Percentiles rank a stretch among this genome's conserved stretches.
phyloP scores from a whole-genome alignment of 2,329 filamentous ascomycete genomes.

The Paecilomyces sp. region DNA sequence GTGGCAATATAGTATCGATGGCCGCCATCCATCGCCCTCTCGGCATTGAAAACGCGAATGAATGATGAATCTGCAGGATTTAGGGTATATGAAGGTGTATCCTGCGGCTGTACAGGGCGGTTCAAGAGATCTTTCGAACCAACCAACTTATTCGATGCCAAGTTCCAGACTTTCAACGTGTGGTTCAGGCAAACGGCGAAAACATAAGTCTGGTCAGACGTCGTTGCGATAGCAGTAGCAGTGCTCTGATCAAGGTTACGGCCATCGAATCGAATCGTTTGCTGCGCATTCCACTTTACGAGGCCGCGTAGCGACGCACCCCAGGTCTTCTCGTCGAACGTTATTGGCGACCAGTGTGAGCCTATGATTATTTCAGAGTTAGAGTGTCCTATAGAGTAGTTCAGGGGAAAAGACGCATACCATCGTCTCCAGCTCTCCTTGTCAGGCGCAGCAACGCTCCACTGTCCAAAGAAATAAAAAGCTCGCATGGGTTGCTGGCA shows the following conservation, averaged over 20 bases:
- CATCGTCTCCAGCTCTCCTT: conserved; percentile 48
- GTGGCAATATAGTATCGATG: conserved; percentile 62
- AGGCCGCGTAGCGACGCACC: conserved; percentile 41
- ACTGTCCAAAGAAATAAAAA: conserved; percentile 62
- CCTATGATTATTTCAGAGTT: conserved; percentile 14
- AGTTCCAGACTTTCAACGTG: conserved; percentile 81
- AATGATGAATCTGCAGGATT: conserved; percentile 72
- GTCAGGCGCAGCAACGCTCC: conserved; percentile 58
- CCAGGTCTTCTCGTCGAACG: conserved; percentile 43
- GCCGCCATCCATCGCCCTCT: conserved; percentile 38
- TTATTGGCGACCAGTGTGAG: conserved; percentile 39
- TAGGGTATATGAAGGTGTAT: conserved; percentile 66
- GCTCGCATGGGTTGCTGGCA: conserved; percentile 63
- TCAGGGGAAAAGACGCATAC: conserved; percentile 20
- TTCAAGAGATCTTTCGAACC: conserved; percentile 72
- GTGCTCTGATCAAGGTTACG: conserved; percentile 36
- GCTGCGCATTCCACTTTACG: conserved; percentile 37
- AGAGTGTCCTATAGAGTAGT: neutral
- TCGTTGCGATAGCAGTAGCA: conserved; percentile 38
- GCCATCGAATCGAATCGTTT: conserved; percentile 35
- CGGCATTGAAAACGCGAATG: conserved; percentile 61
- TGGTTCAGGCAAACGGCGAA: conserved; percentile 89
- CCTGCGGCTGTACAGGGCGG: conserved; percentile 57
- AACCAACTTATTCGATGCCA: conserved; percentile 70
- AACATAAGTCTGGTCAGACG: conserved; percentile 42